A percentile compares a stretch with the other conserved stretches of the same genome.
phyloP scores from a whole-genome alignment of 257 asterid species.

The Gardenia jasminoides region DNA sequence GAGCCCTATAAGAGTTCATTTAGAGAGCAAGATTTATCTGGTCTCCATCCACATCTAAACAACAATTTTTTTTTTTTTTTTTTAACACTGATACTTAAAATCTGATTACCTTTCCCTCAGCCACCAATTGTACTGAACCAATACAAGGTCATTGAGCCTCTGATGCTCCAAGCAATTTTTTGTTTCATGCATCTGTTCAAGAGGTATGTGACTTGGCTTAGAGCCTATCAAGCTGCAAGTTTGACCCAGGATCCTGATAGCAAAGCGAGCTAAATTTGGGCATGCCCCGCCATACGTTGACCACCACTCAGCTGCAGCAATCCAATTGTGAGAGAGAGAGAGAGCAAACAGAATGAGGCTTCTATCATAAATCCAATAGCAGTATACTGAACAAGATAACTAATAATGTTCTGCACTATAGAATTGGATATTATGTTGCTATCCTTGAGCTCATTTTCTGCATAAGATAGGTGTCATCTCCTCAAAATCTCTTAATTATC shows the following conservation, averaged over 20 bases:
- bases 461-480: neutral
- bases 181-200: slow-evolving; percentile 62
- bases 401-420: neutral
- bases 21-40: slow-evolving; percentile 13
- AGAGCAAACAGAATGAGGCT: neutral
- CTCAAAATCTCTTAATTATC: neutral
- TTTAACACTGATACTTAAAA: neutral
- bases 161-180: slow-evolving; percentile 73
- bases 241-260: slow-evolving; percentile 75
- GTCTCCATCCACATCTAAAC: slow-evolving; percentile 8
- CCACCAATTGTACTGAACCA: slow-evolving; percentile 79
- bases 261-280: slow-evolving; percentile 89
- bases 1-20: slow-evolving; percentile 35
- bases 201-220: slow-evolving; percentile 46
- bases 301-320: slow-evolving; percentile 92
- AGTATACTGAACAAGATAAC: neutral
- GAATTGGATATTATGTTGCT: neutral
- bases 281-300: slow-evolving; percentile 87
- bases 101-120: slow-evolving; percentile 69
- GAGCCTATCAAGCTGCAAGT: slow-evolving; percentile 66
- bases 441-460: slow-evolving; percentile 1
- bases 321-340: slow-evolving; percentile 15
- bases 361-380: neutral
- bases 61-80: too few relatives aligned
- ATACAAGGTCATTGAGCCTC: slow-evolving; percentile 70